Base-by-base conservation (phyloP, 2,329 filamentous ascomycete species). In the Claviceps sp. region DNA sequence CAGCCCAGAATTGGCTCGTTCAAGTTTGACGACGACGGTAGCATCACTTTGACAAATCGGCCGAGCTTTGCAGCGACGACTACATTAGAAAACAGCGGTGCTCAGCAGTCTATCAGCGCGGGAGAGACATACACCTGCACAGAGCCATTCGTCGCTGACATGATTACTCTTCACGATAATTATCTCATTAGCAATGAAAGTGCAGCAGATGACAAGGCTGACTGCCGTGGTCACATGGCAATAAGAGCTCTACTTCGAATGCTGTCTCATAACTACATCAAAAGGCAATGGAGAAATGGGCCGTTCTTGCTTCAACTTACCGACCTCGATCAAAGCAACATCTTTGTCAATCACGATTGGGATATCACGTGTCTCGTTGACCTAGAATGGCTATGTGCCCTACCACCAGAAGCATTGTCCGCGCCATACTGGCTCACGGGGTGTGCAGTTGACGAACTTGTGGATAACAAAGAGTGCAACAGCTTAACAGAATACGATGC, bases 261-360 rank as follows among this genome's bases (percentile, higher is more conserved):
- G 11, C 20, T 57, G 11, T 46, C 63, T 3, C 60, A 64, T 16
- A 55, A 61, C 53, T 57, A 60, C 48, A 61, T 63, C 7, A 49
- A 49, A 24, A 44, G 53, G 42, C 59, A 56, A n/a, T 53, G 40
- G 22, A 55, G 60, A 18, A 46, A 63, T 42, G 62, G 63, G 2
- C 63, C 62, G 8, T 66, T 61, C 47, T 18, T 57, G 50, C 56
- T 66, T 13, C 55, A 59, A 34, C 48, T 68, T 41, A 65, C 62
- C 20, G 63, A 69, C 51, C 53, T 68, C 16, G 59, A 67, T 54
- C 52, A 47, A 22, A 62, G 64, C 40, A 69, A 69, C 47, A 62
- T 70, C 30, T 60, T 69, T 30, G 63, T 68, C 11, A 63, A 69
- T 51, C 49, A 65, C 24, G 48, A 67, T 26, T 67, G 64, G 64